A percentile compares a stretch with the other conserved stretches of the same genome.
phyloP scores from a whole-genome alignment of 2,329 filamentous ascomycete genomes.

The Cyanodermella asteris region DNA sequence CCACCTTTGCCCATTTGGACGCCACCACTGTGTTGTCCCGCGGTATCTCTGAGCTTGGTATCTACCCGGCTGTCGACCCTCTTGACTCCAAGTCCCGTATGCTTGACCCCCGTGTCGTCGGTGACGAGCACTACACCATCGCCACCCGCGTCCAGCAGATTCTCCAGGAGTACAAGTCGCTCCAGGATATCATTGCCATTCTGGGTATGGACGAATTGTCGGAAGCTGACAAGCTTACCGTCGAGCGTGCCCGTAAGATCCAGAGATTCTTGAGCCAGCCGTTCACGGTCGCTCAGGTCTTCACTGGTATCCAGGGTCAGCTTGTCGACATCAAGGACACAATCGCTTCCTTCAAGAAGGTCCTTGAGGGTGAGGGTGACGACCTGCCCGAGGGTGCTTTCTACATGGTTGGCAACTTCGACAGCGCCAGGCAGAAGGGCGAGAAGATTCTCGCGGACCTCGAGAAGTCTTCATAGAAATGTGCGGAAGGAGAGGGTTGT shows the following conservation, averaged over 20 bases:
- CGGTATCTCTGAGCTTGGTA: constrained; percentile 99
- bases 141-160: constrained; percentile 96
- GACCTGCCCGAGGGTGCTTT: constrained; percentile 81
- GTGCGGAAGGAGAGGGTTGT: neutral
- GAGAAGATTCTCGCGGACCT: constrained; percentile 99
- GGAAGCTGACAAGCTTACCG: constrained; percentile 96
- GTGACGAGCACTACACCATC: constrained; percentile 90
- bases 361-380: constrained; percentile 86
- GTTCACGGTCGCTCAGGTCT: constrained; percentile 66
- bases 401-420: constrained; percentile 98
- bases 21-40: constrained; percentile 99
- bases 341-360: constrained; percentile 91
- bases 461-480: constrained; percentile 29
- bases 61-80: constrained; percentile 99
- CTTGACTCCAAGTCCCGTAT: constrained; percentile 99
- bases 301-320: constrained; percentile 72
- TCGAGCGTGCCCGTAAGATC: constrained; percentile 99
- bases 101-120: constrained; percentile 95
- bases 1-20: constrained; percentile 99
- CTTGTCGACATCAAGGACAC: constrained; percentile 98
- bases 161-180: constrained; percentile 99
- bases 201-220: constrained; percentile 99
- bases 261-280: constrained; percentile 99
- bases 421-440: constrained; percentile 83
- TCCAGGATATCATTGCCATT: constrained; percentile 99